Conservation (phyloP, 2,329 filamentous ascomycete genomes). For the Whalleya microplaca region DNA sequence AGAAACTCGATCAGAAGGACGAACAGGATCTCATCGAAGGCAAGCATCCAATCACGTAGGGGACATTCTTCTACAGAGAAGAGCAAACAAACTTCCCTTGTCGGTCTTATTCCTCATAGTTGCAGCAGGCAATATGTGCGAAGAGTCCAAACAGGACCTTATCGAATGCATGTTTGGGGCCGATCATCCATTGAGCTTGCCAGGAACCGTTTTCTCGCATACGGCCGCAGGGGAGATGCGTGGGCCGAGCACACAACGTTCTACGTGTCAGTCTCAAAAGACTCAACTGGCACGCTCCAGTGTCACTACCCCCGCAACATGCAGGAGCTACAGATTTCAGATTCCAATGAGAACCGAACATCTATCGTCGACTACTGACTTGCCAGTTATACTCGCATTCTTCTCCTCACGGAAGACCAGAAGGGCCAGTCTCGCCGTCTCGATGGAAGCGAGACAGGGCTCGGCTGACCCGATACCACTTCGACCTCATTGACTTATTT, state of each 20-base stretch:
- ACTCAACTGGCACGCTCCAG: slow-evolving; percentile 25
- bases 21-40: slow-evolving; percentile 9
- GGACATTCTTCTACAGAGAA: slow-evolving; percentile 2
- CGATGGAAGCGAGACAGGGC: neutral
- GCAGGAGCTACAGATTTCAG: slow-evolving; percentile 24
- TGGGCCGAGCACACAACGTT: slow-evolving; percentile 30
- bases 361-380: slow-evolving; percentile 17
- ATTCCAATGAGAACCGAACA: slow-evolving; percentile 25
- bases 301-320: slow-evolving; percentile 25
- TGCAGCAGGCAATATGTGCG: slow-evolving; percentile 13
- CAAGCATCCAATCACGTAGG: slow-evolving; percentile 13
- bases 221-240: slow-evolving; percentile 21
- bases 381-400: neutral
- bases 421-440: neutral
- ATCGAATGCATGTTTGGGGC: slow-evolving; percentile 19
- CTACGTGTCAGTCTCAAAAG: slow-evolving; percentile 40
- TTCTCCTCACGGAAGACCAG: too few relatives aligned
- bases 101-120: slow-evolving; percentile 3
- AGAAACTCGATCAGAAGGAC: neutral
- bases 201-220: slow-evolving; percentile 30
- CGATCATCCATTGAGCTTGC: slow-evolving; percentile 29
- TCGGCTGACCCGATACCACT: neutral
- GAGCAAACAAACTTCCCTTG: slow-evolving; percentile 4
- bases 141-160: slow-evolving; percentile 15
- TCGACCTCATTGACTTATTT: neutral